Evolutionary conservation across 1,139 yeast species (phyloP), one percentile per base, ranked within the genome.

Genomic region (Lodderomyces parapsilosis): DNA sequence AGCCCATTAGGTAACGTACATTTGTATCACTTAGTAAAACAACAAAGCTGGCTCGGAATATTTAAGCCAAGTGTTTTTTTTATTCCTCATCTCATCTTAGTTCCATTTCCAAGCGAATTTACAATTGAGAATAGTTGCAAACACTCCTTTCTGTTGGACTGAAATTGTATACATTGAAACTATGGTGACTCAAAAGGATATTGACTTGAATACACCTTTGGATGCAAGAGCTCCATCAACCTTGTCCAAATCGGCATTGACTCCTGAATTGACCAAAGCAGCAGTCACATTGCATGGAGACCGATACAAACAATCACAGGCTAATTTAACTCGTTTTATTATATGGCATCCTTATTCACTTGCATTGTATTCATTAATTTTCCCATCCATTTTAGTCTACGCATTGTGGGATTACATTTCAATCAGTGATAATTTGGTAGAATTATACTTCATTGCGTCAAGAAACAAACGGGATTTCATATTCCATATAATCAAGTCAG

Each of bases 211-310:
- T 49, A 59, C 68, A 48, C 88, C 89, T 9, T 62, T 85, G 45
- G 76, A 80, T 44, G 63, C 54, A 0, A 65, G 68, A 28, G 71
- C 71, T 2, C 74, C 79, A 15, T 68, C 87, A 8, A 75, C 75
- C 1, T 74, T 85, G 36, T 65, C 60, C 43, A 60, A 63, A 42
- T 52, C 76, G 0, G 56, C 60, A 3, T 65, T 86, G 45, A 66
- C 65, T 2, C 90, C 91, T 1, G 79, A 76, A 28, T 68, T 71
- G 38, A 68, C 83, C 1, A 78, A 79, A 43, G 86, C 86, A 6
- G 78, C 84, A 1, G 59, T 83, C 43, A 80, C 78, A 43, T 63
- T 85, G 44, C 80, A 83, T 28, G 80, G 86, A 42, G 93, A 85
- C 59, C 78, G 75, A 56, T 71, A 78, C 46, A 70, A 83, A 45